Evolutionary conservation across 345 rosid genomes (phyloP), one percentile per base, ranked within the genome.

Genomic region (Eucalyptus erythrocorys): DNA sequence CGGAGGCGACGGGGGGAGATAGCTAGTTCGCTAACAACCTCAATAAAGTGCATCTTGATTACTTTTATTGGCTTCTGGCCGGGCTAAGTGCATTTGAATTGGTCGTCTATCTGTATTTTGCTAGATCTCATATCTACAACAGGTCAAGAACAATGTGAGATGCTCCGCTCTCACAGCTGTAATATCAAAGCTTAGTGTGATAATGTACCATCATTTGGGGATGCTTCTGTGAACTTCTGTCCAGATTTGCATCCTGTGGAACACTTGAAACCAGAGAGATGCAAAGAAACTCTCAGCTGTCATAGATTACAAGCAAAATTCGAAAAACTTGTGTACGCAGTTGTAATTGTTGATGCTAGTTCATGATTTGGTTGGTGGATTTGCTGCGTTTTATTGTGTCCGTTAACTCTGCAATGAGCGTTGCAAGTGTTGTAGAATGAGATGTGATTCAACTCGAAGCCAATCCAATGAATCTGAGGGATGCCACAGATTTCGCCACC

Each of bases 1-100:
- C 1, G 85, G 95, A 89, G 91, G 89, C 19, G 91, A 92, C 26
- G 94, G 93, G n/a, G 85, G 89, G 87, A 48, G 91, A 86, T 48
- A 90, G 95, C 37, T 95, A 96, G 97, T 94, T 94, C 13, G 90
- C 93, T 10, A 89, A 90, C 88, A 94, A 95, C 89, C 90, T 94
- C 40, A 95, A 94, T 90, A 86, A 88, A 86, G 96, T 93, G 48
- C 97, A 94, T 92, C 92, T 95, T 55, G 93, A 95, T 89, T 94
- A 93, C 90, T 95, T 93, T 48, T 95, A 94, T 87, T 93, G 93
- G 93, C 81, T 94, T 64, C 93, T 95, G 11, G 93, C 94, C 49
- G 93, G 92, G 89, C 30, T 94, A 80, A 95, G 94, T 89, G 55
- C 87, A 86, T 53, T 94, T 48, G 94, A 87, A 79, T 90, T 95